These are phyloP conservation scores for Exophiala sideris DNA, from an alignment of 2,329 filamentous ascomycete genomes.

Conservation along the genomic window DNA sequence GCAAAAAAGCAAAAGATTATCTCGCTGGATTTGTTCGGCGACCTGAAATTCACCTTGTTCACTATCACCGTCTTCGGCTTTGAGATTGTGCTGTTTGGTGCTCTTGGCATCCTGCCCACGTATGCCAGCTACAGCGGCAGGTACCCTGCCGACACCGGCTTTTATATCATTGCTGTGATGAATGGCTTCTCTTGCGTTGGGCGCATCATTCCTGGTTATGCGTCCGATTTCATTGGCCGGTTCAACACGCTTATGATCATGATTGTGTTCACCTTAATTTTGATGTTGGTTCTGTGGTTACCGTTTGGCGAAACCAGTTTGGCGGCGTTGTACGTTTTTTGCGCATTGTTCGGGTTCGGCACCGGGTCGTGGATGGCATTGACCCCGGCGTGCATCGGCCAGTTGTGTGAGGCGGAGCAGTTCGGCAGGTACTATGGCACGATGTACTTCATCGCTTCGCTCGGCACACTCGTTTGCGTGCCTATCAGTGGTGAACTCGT, in stretches of 20 bases:
- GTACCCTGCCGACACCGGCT: conserved; percentile 34
- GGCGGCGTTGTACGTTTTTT: conserved; percentile 43
- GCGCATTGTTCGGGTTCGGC: conserved; percentile 49
- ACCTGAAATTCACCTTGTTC: conserved; percentile 42
- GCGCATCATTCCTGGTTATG: conserved; percentile 43
- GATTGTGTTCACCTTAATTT: conserved; percentile 37
- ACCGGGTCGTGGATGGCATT: conserved; percentile 45
- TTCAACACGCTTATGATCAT: conserved; percentile 45
- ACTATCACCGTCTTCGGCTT: conserved; percentile 44
- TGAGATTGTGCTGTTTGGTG: conserved; percentile 50
- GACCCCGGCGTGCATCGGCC: conserved; percentile 44
- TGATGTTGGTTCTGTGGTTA: conserved; percentile 45
- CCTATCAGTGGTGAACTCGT: conserved; percentile 48
- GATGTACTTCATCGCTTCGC: conserved; percentile 46
- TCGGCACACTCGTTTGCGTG: conserved; percentile 46
- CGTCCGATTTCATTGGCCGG: conserved; percentile 43
- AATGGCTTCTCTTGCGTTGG: conserved; percentile 45
- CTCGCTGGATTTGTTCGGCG: conserved; percentile 42
- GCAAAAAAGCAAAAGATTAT: conserved; percentile 32
- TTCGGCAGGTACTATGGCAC: conserved; percentile 50
- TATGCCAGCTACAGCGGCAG: conserved; percentile 42
- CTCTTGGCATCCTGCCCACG: conserved; percentile 47
- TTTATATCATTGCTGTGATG: conserved; percentile 45
- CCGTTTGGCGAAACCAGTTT: conserved; percentile 43
- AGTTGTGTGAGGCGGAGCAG: conserved; percentile 46